These are phyloP conservation scores for Erythrophleum ivorense DNA, from an alignment of 331 rosid species.

Conservation along the genomic window DNA sequence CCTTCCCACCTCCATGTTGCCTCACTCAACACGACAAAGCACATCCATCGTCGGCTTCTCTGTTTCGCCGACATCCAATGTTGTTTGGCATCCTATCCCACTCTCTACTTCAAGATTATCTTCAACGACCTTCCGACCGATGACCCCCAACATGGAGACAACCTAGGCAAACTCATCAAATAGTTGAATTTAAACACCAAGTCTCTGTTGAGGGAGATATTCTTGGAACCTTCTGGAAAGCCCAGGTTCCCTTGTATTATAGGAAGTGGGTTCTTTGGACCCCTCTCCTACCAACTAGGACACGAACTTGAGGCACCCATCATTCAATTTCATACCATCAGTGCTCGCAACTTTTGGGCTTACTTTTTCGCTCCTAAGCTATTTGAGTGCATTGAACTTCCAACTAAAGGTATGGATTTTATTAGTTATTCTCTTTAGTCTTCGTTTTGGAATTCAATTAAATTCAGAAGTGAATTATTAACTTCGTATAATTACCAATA, in stretches of 20 bases:
- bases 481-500: not conserved
- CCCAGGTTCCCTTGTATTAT: constrained; percentile 49
- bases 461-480: no score
- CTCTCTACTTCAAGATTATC: constrained; percentile 46
- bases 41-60: no score
- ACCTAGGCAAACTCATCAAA: not conserved
- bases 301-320: constrained; percentile 48
- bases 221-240: not conserved
- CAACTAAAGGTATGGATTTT: constrained; percentile 47
- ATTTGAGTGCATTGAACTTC: constrained; percentile 45
- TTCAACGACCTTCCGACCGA: constrained; percentile 39
- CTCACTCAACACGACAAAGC: no score
- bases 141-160: constrained; percentile 37
- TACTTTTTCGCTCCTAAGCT: constrained; percentile 42
- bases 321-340: constrained; percentile 38
- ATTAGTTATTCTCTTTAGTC: no score
- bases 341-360: constrained; percentile 52
- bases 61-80: not conserved
- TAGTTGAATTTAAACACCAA: constrained; percentile 7
- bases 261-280: constrained; percentile 47
- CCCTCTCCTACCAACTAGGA: constrained; percentile 44
- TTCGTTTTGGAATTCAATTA: no score
- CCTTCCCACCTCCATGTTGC: no score
- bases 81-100: constrained; percentile 28
- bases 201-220: constrained; percentile 41